Base-by-base conservation (phyloP, 2,329 filamentous ascomycete genomes). In the Westerdykella sp. region DNA sequence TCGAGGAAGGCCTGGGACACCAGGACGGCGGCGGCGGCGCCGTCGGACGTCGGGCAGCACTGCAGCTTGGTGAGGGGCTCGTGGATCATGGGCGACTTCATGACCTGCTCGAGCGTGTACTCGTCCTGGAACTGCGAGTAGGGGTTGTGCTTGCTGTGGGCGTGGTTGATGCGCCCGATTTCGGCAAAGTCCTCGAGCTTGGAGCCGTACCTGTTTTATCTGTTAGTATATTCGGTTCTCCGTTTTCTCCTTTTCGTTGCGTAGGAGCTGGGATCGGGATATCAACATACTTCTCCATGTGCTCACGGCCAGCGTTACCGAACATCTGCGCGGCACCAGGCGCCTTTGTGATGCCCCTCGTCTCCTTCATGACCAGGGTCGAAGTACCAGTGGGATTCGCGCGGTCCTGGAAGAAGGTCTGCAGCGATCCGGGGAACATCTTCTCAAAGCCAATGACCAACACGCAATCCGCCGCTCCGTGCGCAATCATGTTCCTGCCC, bases 91-190 rank as follows among this genome's bases (percentile, higher is more conserved):
- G 87, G 75, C 0, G 87, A 73, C 31, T 83, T 74, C 62, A 87
- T 69, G 64, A 97, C 76, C 69, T 97, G 83, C 25, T 95, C 86
- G 34, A 84, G 80, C 0, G 85, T 86, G 73, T 97, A 97, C 64
- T 91, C 87, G 60, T 94, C 81, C 60, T 84, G 85, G 76, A 98
- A 97, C 69, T 97, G 91, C n/a, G 88, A 91, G 76, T 98, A 98
- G 9, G 91, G 91, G 75, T 97, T 97, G 54, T 84, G 80, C 66
- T 84, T 84, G 16, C 84, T 90, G 77, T 98, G 93, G 50, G 83
- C 83, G 70, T 97, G 91, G 75, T 95, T 97, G 65, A 97, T 71
- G 55, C 91, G 83, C 9, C 81, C 91, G 61, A 97, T 96, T 72
- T 97, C 91, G 28, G 87, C 91, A 69, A 97, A 96, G 74, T 97